phyloP scores from a whole-genome alignment of 495 filamentous ascomycete genomes.

The Penicillium nucicola region DNA sequence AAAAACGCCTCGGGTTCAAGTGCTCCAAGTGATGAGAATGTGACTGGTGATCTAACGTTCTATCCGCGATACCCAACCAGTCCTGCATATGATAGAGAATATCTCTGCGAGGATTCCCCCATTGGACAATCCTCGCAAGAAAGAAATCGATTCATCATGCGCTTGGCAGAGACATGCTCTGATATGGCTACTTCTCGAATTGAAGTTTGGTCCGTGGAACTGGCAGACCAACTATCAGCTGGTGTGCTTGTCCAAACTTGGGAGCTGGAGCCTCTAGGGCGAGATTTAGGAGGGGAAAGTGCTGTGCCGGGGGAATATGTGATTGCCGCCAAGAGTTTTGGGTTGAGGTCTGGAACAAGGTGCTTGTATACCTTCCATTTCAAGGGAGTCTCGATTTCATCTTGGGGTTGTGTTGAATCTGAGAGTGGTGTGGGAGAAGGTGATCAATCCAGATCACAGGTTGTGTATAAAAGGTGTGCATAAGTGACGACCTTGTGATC shows the following conservation, averaged over 20 bases:
- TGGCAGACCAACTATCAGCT: neutral
- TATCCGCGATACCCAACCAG: conserved; percentile 46
- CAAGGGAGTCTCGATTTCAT: conserved; percentile 29
- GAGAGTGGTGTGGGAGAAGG: neutral
- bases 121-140: neutral
- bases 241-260: neutral
- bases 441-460: neutral
- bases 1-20: conserved; percentile 36
- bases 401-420: conserved; percentile 21
- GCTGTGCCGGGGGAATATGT: conserved; percentile 13
- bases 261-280: conserved; percentile 5
- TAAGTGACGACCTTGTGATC: too few species aligned
- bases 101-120: conserved; percentile 25
- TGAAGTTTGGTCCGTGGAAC: conserved; percentile 3
- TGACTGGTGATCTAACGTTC: conserved; percentile 61
- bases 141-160: conserved; percentile 11
- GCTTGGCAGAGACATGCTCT: conserved; percentile 6
- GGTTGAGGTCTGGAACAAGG: neutral
- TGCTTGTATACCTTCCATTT: conserved; percentile 29
- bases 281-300: neutral
- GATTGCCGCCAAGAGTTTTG: conserved; percentile 4
- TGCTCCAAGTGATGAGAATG: neutral
- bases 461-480: too few species aligned
- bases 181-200: conserved; percentile 5
- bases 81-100: conserved; percentile 25